Evolutionary conservation across 495 filamentous ascomycete species (phyloP), one percentile per base, ranked within the genome.

Genomic region (Bathelium albidoporum): DNA sequence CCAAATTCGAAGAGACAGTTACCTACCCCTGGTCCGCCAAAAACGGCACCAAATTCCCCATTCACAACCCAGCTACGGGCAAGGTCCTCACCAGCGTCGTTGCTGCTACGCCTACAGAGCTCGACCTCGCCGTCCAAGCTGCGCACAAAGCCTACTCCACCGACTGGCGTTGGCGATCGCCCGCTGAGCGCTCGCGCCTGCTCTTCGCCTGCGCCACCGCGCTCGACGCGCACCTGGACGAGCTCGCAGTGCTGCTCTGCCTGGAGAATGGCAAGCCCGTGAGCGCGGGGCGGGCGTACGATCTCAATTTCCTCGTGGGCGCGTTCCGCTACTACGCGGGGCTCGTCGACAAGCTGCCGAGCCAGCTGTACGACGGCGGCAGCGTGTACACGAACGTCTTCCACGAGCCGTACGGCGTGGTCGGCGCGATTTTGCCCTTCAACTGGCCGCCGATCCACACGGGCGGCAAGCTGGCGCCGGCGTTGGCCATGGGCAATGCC

Each of bases 61-160:
- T 55, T 22, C 10, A 58, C 44, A 63, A 63, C 34, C 61, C 61
- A 20, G 49, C 61, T 28, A 63, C 61, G 12, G 61, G 61, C 4
- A 34, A 63, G 39, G 18, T 44, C 61, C 9, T 63, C 7, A 63
- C 61, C 11, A n/a, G n/a, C 16, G 39, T 63, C 45, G 44, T 58
- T 24, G 61, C 61, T 7, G 14, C 14, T 12, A 32, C 28, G 10
- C 26, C 61, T 1, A 28, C 7, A 4, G 29, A 32, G 14, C 45
- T 63, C 43, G 61, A 63, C 14, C 43, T 58, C 16, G 61, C 61
- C 31, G 39, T 63, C 61, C 18, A 59, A 24, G 49, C 61, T 10
- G 28, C 61, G 16, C 18, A 87, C 68, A 85, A 83, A 12, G 61
- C 61, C 49, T 63, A 58, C 32, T 55, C 49, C 22, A 55, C 26